These are phyloP conservation scores for Fusarium dlaminii DNA, from an alignment of 2,329 filamentous ascomycete species.

Conservation along the genomic window DNA sequence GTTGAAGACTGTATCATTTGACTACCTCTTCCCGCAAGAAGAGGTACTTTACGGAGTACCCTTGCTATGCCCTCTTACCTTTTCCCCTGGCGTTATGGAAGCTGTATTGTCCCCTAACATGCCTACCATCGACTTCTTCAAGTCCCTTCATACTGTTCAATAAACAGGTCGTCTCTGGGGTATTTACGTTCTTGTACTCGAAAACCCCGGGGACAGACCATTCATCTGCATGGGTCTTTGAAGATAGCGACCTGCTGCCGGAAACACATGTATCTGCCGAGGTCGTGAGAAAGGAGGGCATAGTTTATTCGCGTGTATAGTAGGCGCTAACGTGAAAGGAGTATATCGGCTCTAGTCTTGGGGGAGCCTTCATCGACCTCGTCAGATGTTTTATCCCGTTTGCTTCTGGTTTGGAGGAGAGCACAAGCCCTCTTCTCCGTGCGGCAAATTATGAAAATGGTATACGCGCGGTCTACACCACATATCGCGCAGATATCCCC, in stretches of 20 bases:
- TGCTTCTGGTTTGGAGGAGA: background rate
- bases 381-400: background rate
- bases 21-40: background rate
- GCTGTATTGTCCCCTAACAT: background rate
- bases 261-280: background rate
- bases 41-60: background rate
- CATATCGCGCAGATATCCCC: background rate
- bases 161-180: background rate
- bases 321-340: background rate
- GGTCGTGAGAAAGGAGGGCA: background rate
- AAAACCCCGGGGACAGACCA: background rate
- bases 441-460: background rate
- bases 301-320: background rate
- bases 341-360: background rate
- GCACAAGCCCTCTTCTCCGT: background rate
- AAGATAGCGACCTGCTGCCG: background rate
- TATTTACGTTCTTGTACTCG: background rate
- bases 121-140: background rate
- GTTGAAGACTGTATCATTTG: background rate
- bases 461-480: background rate
- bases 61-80: background rate
- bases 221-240: background rate
- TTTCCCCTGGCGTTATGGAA: background rate
- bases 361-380: background rate
- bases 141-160: background rate